These are phyloP conservation scores for Aspergillus coremiiformis DNA, from an alignment of 495 filamentous ascomycete genomes.

Conservation along the genomic window DNA sequence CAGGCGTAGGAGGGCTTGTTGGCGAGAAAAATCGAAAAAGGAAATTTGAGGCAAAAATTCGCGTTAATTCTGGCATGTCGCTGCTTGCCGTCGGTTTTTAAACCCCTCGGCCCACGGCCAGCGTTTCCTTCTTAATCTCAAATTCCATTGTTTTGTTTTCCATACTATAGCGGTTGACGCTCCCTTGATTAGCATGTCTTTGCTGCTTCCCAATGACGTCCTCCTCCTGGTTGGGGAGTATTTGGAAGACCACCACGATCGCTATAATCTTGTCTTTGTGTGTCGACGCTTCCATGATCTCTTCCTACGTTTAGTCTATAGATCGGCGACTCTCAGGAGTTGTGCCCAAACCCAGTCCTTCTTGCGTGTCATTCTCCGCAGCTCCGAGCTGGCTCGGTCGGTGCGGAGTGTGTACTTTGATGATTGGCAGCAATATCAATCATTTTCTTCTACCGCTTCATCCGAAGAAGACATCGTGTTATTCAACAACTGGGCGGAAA, in stretches of 20 bases:
- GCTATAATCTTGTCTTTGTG: constrained; percentile 28
- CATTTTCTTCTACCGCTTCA: not conserved
- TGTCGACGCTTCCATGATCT: constrained; percentile 26
- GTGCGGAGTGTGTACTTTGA: constrained; percentile 22
- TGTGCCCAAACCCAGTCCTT: constrained; percentile 19
- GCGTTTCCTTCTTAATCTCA: not conserved
- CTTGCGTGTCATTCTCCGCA: constrained; percentile 14
- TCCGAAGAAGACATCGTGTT: constrained; percentile 5
- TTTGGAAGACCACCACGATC: constrained; percentile 20
- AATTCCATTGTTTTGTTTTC: constrained; percentile 1
- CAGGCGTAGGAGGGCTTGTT: constrained; percentile 1
- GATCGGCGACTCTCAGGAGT: constrained; percentile 13
- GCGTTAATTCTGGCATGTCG: not conserved
- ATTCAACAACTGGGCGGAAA: constrained; percentile 8
- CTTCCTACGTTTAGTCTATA: constrained; percentile 24
- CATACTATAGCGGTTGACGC: not conserved
- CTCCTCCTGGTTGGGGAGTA: constrained; percentile 27
- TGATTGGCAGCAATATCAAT: constrained; percentile 13
- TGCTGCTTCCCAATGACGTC: constrained; percentile 24
- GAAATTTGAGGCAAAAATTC: not conserved
- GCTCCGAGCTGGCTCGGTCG: constrained; percentile 20
- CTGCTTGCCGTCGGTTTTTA: not conserved
- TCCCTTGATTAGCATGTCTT: not conserved
- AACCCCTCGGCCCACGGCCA: not conserved
- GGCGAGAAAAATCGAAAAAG: not conserved